Evolutionary conservation across 2,329 filamentous ascomycete species (phyloP).

Genomic region (Fusarium tjaetaba): DNA sequence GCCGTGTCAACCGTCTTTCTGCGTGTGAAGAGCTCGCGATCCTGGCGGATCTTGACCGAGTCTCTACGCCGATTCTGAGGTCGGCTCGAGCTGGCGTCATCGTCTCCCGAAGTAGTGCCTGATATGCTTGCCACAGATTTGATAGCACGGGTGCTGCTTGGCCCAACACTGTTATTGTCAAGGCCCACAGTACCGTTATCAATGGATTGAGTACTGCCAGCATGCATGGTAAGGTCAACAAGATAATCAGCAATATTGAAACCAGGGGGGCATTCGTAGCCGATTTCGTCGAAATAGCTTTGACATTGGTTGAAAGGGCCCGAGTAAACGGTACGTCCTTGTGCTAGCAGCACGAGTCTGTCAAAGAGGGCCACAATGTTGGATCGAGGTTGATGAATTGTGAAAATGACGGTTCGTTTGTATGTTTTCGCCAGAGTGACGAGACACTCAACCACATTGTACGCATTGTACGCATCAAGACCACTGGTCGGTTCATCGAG

Average conservation of each 20-base stretch:
- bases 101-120: slow-evolving; percentile 77
- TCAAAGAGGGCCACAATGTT: slow-evolving; percentile 99
- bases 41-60: slow-evolving; percentile 86
- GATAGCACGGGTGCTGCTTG: slow-evolving; percentile 86
- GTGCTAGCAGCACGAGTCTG: slow-evolving; percentile 87
- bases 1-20: slow-evolving; percentile 73
- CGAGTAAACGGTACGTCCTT: slow-evolving; percentile 91
- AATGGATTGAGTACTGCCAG: slow-evolving; percentile 66
- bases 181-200: slow-evolving; percentile 64
- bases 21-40: slow-evolving; percentile 88
- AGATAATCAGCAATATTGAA: slow-evolving; percentile 99
- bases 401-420: slow-evolving; percentile 97
- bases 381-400: slow-evolving; percentile 96
- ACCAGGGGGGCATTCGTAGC: slow-evolving; percentile 91
- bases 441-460: slow-evolving; percentile 96
- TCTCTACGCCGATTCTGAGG: slow-evolving; percentile 77
- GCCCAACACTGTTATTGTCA: slow-evolving; percentile 75
- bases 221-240: slow-evolving; percentile 98
- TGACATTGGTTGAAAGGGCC: slow-evolving; percentile 91
- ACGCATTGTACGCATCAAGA: slow-evolving; percentile 95
- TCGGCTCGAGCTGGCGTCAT: slow-evolving; percentile 67
- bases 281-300: slow-evolving; percentile 89
- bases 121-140: slow-evolving; percentile 91
- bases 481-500: slow-evolving; percentile 97
- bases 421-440: slow-evolving; percentile 96